Evolutionary conservation across 805 yeast genomes (phyloP).

Genomic region (Metschnikowia baotianmanensis): DNA sequence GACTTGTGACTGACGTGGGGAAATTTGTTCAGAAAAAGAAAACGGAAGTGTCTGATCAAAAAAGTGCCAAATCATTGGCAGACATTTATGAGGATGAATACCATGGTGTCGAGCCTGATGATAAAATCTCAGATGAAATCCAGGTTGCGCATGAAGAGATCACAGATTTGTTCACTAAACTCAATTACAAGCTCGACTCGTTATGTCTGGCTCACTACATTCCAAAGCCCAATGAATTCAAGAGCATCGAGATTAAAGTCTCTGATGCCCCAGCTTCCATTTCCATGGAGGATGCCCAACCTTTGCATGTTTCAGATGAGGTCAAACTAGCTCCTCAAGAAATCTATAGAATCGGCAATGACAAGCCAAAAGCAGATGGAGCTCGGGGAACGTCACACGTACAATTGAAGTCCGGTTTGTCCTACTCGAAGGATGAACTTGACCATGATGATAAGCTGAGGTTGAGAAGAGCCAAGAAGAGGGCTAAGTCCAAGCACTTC

Average conservation of each 20-base stretch:
- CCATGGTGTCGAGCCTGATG: constrained; percentile 42
- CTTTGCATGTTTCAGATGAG: constrained; percentile 71
- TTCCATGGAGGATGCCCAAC: constrained; percentile 95
- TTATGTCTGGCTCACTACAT: constrained; percentile 91
- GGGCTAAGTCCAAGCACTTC: constrained; percentile 64
- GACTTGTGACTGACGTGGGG: constrained; percentile 64
- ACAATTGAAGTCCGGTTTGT: constrained; percentile 70
- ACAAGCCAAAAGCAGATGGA: constrained; percentile 29
- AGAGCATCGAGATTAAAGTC: constrained; percentile 75
- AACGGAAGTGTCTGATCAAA: constrained; percentile 75
- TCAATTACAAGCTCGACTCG: constrained; percentile 77
- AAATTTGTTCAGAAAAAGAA: constrained; percentile 47
- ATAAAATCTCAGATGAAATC: constrained; percentile 60
- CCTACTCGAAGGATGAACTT: constrained; percentile 78
- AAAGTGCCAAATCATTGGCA: constrained; percentile 84
- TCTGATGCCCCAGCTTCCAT: constrained; percentile 64
- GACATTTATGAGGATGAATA: constrained; percentile 89
- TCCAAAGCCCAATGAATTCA: constrained; percentile 80
- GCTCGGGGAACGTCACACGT: constrained; percentile 50
- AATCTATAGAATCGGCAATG: constrained; percentile 59
- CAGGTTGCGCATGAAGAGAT: constrained; percentile 78
- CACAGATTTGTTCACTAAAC: constrained; percentile 54
- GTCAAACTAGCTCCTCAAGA: constrained; percentile 93
- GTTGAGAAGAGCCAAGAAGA: constrained; percentile 80
- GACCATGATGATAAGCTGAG: constrained; percentile 83